Evolutionary conservation across 257 asterid genomes (phyloP).

Genomic region (Solanum rostratum): DNA sequence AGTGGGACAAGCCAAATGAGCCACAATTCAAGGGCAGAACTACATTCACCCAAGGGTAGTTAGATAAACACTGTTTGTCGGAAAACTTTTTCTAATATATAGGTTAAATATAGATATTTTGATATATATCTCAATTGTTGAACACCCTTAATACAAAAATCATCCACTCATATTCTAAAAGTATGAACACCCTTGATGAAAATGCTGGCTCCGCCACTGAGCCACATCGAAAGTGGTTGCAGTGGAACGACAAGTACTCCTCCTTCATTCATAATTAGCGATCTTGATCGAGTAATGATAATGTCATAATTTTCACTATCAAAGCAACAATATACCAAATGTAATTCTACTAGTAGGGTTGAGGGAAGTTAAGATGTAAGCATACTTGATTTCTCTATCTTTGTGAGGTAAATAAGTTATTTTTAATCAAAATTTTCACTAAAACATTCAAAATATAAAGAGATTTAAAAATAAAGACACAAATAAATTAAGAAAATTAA

Average conservation of each 20-base stretch:
- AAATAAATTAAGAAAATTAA: not conserved
- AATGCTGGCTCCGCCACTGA: too few species aligned
- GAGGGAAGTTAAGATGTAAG: accelerated
- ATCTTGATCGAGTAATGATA: not conserved
- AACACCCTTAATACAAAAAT: too few species aligned
- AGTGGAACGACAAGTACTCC: not conserved
- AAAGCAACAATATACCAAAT: accelerated
- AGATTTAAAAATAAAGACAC: not conserved
- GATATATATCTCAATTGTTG: too few species aligned
- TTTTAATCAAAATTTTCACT: not conserved
- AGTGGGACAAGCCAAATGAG: not conserved
- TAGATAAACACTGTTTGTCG: too few species aligned
- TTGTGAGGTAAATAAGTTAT: not conserved
- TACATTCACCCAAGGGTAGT: too few species aligned
- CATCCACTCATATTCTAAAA: too few species aligned
- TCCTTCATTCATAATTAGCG: not conserved
- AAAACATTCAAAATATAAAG: not conserved
- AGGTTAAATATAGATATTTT: too few species aligned
- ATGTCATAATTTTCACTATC: not conserved
- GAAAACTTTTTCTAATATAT: too few species aligned
- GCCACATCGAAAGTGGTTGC: not conserved
- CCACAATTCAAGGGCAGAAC: too few species aligned
- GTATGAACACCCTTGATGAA: too few species aligned
- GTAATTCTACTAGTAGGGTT: not conserved
- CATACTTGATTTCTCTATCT: not conserved